Percentiles rank a stretch among this genome's conserved stretches.
phyloP scores from a whole-genome alignment of 1,284 basidiomycete species.

The Cystobasidiaceae sp. region DNA sequence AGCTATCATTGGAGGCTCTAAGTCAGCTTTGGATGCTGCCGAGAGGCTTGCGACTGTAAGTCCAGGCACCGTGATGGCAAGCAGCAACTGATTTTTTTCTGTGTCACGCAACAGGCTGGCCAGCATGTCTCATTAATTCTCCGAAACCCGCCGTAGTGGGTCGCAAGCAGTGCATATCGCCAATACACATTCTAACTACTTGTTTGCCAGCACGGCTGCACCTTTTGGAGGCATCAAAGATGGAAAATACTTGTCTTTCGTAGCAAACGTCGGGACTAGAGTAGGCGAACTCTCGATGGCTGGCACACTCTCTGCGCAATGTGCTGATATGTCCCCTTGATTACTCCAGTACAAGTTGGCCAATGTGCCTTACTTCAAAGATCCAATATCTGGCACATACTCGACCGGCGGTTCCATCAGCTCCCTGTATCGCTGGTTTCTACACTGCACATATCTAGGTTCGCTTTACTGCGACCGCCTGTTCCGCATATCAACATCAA shows the following conservation, averaged over 20 bases:
- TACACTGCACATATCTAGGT: conserved; percentile 33
- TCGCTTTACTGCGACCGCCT: conserved; percentile 12
- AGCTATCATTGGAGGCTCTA: conserved; percentile 37
- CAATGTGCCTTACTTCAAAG: conserved; percentile 34
- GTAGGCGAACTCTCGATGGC: background rate
- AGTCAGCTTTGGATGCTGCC: conserved; percentile 36
- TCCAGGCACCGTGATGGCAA: background rate
- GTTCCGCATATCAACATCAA: conserved; percentile 6
- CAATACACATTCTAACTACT: background rate
- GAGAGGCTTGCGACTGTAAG: conserved; percentile 35
- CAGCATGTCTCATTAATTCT: conserved; percentile 33
- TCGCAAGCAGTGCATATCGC: background rate
- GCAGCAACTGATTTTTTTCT: background rate
- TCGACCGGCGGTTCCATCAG: conserved; percentile 32
- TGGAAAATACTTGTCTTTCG: conserved; percentile 10
- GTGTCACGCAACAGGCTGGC: conserved; percentile 9
- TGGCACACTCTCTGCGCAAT: background rate
- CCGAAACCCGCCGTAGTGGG: conserved; percentile 33
- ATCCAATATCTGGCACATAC: conserved; percentile 32
- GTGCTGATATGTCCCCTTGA: background rate
- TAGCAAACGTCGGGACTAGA: conserved; percentile 4
- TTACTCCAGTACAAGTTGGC: conserved; percentile 19
- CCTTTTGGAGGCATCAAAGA: conserved; percentile 1
- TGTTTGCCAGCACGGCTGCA: background rate
- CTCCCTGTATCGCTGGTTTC: conserved; percentile 26